phyloP scores from a whole-genome alignment of 805 yeast species.

The Ogataea trehaloabstinens region DNA sequence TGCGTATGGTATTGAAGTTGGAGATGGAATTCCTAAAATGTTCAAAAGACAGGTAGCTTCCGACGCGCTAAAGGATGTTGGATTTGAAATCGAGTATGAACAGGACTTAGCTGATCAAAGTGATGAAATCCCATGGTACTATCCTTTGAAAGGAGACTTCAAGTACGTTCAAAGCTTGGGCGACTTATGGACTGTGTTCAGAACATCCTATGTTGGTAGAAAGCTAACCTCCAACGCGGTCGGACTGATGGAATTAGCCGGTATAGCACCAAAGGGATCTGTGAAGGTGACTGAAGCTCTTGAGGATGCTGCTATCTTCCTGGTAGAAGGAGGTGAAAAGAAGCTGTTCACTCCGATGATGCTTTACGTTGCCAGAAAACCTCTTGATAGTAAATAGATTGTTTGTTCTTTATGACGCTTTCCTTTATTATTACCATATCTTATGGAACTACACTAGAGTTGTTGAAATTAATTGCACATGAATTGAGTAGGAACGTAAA shows the following conservation, averaged over 20 bases:
- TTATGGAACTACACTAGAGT: too few species aligned
- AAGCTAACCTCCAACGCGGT: constrained; percentile 76
- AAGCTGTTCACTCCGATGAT: constrained; percentile 97
- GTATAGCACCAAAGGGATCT: constrained; percentile 91
- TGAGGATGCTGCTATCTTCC: constrained; percentile 95
- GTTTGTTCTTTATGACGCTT: neutral
- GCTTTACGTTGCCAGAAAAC: constrained; percentile 87
- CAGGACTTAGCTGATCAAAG: constrained; percentile 79
- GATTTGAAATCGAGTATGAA: constrained; percentile 75
- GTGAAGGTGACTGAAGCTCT: constrained; percentile 86
- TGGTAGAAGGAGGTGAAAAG: constrained; percentile 89
- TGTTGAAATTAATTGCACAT: too few species aligned
- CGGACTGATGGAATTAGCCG: constrained; percentile 76
- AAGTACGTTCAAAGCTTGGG: constrained; percentile 74
- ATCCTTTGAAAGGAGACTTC: constrained; percentile 94
- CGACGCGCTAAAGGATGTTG: constrained; percentile 79
- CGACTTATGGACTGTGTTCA: constrained; percentile 80
- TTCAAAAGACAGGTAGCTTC: constrained; percentile 80
- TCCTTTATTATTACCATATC: too few species aligned
- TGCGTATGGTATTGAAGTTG: constrained; percentile 95
- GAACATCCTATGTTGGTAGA: constrained; percentile 89
- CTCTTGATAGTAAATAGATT: constrained; percentile 36
- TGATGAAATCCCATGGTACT: constrained; percentile 95
- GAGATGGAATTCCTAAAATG: constrained; percentile 99
- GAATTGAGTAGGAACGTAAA: too few species aligned